Evolutionary conservation across 345 rosid species (phyloP).

Genomic region (Citrus cavaleriei): DNA sequence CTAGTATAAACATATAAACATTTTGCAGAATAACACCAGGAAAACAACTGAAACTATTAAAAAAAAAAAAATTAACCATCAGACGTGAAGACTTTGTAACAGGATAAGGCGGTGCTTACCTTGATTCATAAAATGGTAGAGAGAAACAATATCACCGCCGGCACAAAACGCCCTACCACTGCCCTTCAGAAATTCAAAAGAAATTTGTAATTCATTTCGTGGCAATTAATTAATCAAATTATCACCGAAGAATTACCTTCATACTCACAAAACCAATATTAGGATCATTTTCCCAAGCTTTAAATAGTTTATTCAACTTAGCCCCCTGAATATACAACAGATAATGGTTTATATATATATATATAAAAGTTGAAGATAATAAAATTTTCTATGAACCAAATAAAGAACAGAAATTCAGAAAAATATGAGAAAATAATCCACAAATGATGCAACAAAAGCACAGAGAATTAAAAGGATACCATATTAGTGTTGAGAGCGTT

Average conservation of each 20-base stretch:
- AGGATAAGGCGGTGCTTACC: conserved; percentile 32
- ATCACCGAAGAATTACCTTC: conserved; percentile 45
- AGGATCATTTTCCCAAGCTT: conserved; percentile 85
- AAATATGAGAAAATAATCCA: neutral
- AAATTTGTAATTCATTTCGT: conserved; percentile 8
- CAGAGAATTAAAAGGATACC: conserved; percentile 31
- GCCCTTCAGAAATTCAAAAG: conserved; percentile 53
- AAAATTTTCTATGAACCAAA: no score
- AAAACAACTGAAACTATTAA: neutral
- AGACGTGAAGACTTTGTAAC: neutral
- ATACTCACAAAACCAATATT: conserved; percentile 67
- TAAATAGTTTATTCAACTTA: conserved; percentile 62
- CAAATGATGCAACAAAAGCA: neutral
- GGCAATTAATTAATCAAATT: neutral
- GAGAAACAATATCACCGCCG: conserved; percentile 78
- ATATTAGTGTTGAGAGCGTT: conserved; percentile 77
- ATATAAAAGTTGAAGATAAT: no score
- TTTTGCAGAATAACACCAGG: neutral
- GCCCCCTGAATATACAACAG: conserved; percentile 34
- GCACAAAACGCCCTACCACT: conserved; percentile 96
- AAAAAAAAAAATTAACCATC: neutral
- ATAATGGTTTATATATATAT: neutral
- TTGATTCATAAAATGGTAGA: conserved; percentile 58
- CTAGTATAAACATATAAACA: neutral
- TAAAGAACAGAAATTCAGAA: neutral